Evolutionary conservation across 108 stramenopile species (phyloP), one percentile per base, ranked within the genome.

Genomic region (Seminavis robusta): DNA sequence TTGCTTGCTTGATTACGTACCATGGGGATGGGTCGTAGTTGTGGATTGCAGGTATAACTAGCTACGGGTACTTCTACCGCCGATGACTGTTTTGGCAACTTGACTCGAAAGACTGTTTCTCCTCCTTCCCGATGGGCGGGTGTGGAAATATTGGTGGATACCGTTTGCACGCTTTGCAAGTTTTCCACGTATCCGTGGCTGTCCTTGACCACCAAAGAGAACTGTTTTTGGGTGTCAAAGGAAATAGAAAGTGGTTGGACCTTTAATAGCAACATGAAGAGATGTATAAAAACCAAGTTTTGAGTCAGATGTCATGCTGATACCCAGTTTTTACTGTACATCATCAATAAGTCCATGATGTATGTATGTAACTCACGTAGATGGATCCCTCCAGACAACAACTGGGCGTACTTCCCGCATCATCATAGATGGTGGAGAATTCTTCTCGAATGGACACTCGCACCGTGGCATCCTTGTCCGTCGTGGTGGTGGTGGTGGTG

Each of bases 21-120:
- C 68, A 81, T 45, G 36, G 80, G 80, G 23, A 81, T 73, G 1
- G 80, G 80, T 46, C 56, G 55, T 4, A 81, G 43, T 56, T 44
- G 40, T 28, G 63, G 60, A 6, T 19, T 47, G 51, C 79, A 80
- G 4, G 31, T 41, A 46, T 80, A 80, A 38, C 40, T 43, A 5
- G 59, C 56, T 28, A 80, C 48, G 19, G 57, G 59, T 28, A 33
- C 50, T 20, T 69, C 54, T n/a, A 56, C 38, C 11, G 21, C 30
- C 32, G 63, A 26, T 16, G 40, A n/a, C 44, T 61, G 30, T 13
- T 32, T 25, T 27, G 33, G 32, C 2, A 58, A 11, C 0, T 54
- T 38, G 37, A 67, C 49, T 20, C 44, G 49, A 57, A 74, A 66
- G 20, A 67, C 38, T 37, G 26, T 44, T 30, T 73, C 71, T 20